Percentiles rank a stretch among this genome's conserved stretches.
phyloP scores from a whole-genome alignment of 2,329 filamentous ascomycete genomes.

The Cercospora berteroae region DNA sequence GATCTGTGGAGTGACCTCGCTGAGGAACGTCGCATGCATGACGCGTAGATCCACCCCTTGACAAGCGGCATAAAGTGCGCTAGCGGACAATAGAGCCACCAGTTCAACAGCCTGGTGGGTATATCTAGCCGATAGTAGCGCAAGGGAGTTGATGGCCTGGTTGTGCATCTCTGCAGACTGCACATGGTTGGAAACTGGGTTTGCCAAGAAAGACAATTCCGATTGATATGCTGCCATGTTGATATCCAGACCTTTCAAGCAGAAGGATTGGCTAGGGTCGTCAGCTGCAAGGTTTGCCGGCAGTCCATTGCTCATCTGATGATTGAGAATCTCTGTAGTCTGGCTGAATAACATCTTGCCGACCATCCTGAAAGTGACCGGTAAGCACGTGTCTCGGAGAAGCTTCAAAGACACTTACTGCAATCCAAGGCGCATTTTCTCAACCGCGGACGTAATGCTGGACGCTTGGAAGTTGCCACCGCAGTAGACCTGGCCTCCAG shows the following conservation, averaged over 20 bases:
- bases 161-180: slow-evolving; percentile 67
- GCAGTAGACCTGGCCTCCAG: slow-evolving; percentile 49
- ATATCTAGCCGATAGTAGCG: slow-evolving; percentile 38
- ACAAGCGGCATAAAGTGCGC: slow-evolving; percentile 27
- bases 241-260: slow-evolving; percentile 65
- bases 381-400: neutral
- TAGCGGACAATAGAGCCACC: slow-evolving; percentile 26
- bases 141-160: slow-evolving; percentile 65
- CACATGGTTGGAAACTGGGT: slow-evolving; percentile 62
- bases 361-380: slow-evolving; percentile 39
- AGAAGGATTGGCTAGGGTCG: slow-evolving; percentile 54
- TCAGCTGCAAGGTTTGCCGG: slow-evolving; percentile 61
- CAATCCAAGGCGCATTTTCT: slow-evolving; percentile 42
- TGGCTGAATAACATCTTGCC: slow-evolving; percentile 66
- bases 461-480: slow-evolving; percentile 69
- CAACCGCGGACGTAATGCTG: slow-evolving; percentile 55
- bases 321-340: slow-evolving; percentile 62
- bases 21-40: slow-evolving; percentile 21
- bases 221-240: slow-evolving; percentile 64
- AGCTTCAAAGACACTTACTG: slow-evolving; percentile 35
- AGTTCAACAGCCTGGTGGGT: slow-evolving; percentile 30
- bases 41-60: slow-evolving; percentile 32
- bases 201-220: slow-evolving; percentile 48
- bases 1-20: neutral
- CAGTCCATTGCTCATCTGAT: slow-evolving; percentile 58